These are phyloP conservation scores for Botryotinia convoluta DNA, from an alignment of 2,329 filamentous ascomycete genomes.

Conservation along the genomic window DNA sequence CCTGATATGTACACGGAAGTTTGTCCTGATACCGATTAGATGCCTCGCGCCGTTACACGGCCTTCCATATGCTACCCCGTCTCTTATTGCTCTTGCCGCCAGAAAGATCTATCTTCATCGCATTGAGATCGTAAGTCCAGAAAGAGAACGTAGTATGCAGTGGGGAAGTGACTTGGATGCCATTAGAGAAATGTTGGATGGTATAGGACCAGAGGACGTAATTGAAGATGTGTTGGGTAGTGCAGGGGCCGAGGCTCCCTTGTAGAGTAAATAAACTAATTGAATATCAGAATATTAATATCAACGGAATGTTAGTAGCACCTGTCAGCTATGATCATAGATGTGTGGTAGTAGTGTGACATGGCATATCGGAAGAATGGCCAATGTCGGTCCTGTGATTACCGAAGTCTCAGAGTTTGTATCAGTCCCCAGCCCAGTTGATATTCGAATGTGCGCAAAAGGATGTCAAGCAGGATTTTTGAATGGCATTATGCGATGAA, in stretches of 20 bases:
- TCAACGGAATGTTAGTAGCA: neutral
- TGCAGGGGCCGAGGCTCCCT: conserved; percentile 52
- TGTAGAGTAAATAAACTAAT: conserved; percentile 36
- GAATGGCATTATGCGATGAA: neutral
- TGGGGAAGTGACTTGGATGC: conserved; percentile 81
- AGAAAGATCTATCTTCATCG: conserved; percentile 87
- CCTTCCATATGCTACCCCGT: conserved; percentile 77
- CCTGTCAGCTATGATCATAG: neutral
- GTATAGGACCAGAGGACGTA: conserved; percentile 58
- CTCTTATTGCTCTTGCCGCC: conserved; percentile 76
- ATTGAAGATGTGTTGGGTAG: conserved; percentile 60
- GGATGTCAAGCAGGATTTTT: neutral
- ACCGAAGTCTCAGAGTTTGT: neutral
- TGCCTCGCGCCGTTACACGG: conserved; percentile 79
- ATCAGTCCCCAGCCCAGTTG: neutral
- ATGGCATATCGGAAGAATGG: neutral
- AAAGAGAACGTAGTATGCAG: conserved; percentile 82
- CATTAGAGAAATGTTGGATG: conserved; percentile 64
- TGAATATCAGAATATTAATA: neutral
- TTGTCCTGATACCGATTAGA: conserved; percentile 36
- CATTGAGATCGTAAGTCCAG: conserved; percentile 65
- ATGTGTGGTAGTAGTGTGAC: neutral
- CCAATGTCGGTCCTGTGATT: neutral
- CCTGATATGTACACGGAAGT: neutral
- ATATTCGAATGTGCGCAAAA: neutral